phyloP scores from a whole-genome alignment of 164 flowering plant genomes.

The Nymphaea colorata region DNA sequence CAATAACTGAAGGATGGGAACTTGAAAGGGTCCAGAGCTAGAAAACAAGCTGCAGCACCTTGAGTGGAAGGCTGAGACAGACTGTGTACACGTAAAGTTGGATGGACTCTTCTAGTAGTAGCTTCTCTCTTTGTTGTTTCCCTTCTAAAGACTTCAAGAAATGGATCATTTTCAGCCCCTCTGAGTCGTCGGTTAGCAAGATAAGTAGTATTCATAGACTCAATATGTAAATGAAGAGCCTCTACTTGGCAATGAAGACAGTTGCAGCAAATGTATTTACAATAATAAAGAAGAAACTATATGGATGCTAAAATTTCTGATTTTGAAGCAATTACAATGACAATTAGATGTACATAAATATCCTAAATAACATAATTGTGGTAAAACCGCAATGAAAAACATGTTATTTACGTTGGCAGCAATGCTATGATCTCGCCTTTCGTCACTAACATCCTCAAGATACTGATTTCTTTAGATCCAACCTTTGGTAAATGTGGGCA shows the following conservation, averaged over 20 bases:
- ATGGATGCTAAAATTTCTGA: too few relatives aligned
- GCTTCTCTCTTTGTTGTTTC: slow-evolving; percentile 93
- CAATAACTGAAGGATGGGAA: slow-evolving; percentile 35
- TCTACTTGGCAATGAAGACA: slow-evolving; percentile 45
- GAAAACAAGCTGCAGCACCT: slow-evolving; percentile 50
- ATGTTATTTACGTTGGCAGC: too few relatives aligned
- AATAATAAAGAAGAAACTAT: too few relatives aligned
- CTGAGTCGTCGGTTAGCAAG: slow-evolving; percentile 82
- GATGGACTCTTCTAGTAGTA: slow-evolving; percentile 87
- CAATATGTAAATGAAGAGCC: slow-evolving; percentile 83
- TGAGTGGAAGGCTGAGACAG: slow-evolving; percentile 60
- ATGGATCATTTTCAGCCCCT: slow-evolving; percentile 80
- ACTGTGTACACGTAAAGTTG: slow-evolving; percentile 74
- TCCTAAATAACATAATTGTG: too few relatives aligned
- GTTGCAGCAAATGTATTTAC: not conserved
- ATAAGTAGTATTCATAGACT: slow-evolving; percentile 90
- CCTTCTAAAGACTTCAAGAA: slow-evolving; percentile 91
- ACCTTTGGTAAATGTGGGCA: too few relatives aligned
- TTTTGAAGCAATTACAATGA: too few relatives aligned
- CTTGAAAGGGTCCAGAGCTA: slow-evolving; percentile 35
- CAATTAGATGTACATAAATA: too few relatives aligned
- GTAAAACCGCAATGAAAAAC: too few relatives aligned
- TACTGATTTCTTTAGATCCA: too few relatives aligned
- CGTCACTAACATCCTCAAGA: too few relatives aligned
- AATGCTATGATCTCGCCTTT: too few relatives aligned